A percentile compares a stretch with the other conserved stretches of the same genome.
Evolutionary conservation across 352 stramenopile genomes (phyloP).

Genomic region (Globisporangium heterothallicum): DNA sequence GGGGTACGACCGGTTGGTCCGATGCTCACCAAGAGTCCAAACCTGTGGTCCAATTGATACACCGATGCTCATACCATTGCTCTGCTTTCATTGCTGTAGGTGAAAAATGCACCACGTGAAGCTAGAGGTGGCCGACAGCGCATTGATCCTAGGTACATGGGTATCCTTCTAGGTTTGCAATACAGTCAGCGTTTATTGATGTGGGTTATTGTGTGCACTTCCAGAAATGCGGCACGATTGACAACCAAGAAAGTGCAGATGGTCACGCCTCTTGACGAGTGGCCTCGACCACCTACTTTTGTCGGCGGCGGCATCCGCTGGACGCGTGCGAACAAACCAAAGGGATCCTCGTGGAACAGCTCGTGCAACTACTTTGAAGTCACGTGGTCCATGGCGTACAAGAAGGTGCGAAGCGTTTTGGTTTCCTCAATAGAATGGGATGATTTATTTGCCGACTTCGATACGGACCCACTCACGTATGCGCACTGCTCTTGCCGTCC

Average conservation of each 20-base stretch:
- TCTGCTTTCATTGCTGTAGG: conserved; percentile 22
- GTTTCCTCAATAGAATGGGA: no score
- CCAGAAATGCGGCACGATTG: conserved; percentile 46
- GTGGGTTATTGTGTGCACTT: neutral
- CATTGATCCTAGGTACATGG: conserved; percentile 45
- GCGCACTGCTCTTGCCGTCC: conserved; percentile 1
- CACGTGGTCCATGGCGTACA: conserved; percentile 84
- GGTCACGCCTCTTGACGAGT: conserved; percentile 75
- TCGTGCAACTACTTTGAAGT: conserved; percentile 80
- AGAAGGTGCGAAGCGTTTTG: conserved; percentile 49
- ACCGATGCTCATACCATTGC: neutral
- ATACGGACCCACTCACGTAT: no score
- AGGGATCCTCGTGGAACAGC: conserved; percentile 56
- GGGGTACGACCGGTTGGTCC: conserved; percentile 31
- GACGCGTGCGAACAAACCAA: conserved; percentile 75
- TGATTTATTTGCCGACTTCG: no score
- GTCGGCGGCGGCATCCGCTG: conserved; percentile 82
- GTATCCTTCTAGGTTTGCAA: neutral
- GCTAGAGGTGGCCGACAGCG: conserved; percentile 35
- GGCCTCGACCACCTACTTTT: conserved; percentile 81
- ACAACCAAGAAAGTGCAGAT: conserved; percentile 71
- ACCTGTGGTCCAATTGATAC: no score
- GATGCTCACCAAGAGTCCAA: neutral
- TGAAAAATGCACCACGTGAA: conserved; percentile 51
- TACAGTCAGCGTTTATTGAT: neutral